Conservation (phyloP, 495 filamentous ascomycete genomes). For the Aspergillus homomorphus region DNA sequence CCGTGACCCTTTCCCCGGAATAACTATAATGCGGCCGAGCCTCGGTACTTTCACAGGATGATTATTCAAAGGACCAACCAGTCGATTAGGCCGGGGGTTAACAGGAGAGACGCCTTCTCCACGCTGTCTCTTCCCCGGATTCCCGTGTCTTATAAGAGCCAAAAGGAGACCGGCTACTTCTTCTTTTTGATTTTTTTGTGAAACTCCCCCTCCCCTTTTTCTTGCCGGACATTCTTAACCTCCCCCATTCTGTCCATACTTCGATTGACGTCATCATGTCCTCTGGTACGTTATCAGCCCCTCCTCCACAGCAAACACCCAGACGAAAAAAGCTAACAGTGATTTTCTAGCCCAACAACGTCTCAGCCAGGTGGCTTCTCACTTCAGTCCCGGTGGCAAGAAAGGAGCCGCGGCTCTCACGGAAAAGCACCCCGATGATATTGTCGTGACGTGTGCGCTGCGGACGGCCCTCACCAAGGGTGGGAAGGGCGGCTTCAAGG, state of each 20-base stretch:
- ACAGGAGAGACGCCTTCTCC: constrained; percentile 8
- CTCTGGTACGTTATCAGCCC: constrained; percentile 30
- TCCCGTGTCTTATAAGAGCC: constrained; percentile 5
- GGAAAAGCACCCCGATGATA: constrained; percentile 66
- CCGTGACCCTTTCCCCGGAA: constrained; percentile 34
- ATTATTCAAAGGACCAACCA: constrained; percentile 32
- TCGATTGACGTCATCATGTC: constrained; percentile 42
- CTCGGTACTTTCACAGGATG: constrained; percentile 37
- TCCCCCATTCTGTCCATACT: constrained; percentile 11
- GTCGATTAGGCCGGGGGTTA: not conserved
- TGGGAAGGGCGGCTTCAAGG: constrained; percentile 92
- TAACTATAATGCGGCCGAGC: constrained; percentile 34
- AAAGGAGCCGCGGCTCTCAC: constrained; percentile 53
- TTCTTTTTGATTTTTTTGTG: not conserved
- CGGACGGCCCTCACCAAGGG: constrained; percentile 90
- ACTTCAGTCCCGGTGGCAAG: constrained; percentile 47
- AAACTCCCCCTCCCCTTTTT: constrained; percentile 4
- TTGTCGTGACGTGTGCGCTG: constrained; percentile 90
- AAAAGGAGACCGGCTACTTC: not conserved
- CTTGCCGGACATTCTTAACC: not conserved
- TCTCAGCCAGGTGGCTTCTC: constrained; percentile 60
- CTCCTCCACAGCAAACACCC: not conserved
- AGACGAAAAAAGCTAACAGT: not conserved
- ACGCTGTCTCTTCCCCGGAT: constrained; percentile 15
- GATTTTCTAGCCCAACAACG: constrained; percentile 53